Base-by-base conservation (phyloP, 78 protist species). In the Pigoraptor vietnamica region DNA sequence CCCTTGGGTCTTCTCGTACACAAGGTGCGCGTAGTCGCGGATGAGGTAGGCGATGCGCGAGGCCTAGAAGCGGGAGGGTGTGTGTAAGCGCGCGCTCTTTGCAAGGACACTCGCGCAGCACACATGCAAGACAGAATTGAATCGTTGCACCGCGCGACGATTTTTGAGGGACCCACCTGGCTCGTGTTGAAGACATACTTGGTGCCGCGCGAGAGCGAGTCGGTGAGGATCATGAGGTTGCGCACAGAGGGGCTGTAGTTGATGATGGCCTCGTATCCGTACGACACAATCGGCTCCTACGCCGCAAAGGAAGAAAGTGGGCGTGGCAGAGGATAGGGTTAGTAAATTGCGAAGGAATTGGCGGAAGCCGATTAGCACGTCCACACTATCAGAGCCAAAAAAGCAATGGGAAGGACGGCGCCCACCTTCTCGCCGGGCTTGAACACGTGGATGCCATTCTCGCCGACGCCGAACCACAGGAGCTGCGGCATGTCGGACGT, bases 131-230 rank as follows among this genome's bases (percentile, higher is more conserved):
- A 14, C 40, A 35, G 2, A 1, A n/a, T n/a, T n/a, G n/a, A n/a
- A n/a, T n/a, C n/a, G n/a, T n/a, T n/a, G n/a, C n/a, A n/a, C n/a
- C n/a, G n/a, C n/a, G n/a, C n/a, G n/a, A n/a, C n/a, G n/a, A n/a
- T n/a, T n/a, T n/a, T n/a, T n/a, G n/a, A 1, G 24, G 1, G 9
- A 37, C 40, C 37, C 14, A 86, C 89, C 82, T 88, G 39, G 83
- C 33, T n/a, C 83, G 90, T 88, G 90, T 32, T 88, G 82, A 88
- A 88, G 39, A 88, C 90, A 23, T 33, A 88, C 39, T 88, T 88
- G 39, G 90, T 88, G 82, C 90, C 90, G 6, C 90, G 79, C 39
- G 90, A 38, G 33, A 88, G 39, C 39, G 39, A 33, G 36, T 48
- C 90, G 38, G 82, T 48, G n/a, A 88, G 36, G 1, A 88, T 40